Percentiles rank a stretch among this genome's conserved stretches.
These are phyloP conservation scores for Curvularia spicifera DNA, from an alignment of 2,329 filamentous ascomycete species.

Conservation along the genomic window DNA sequence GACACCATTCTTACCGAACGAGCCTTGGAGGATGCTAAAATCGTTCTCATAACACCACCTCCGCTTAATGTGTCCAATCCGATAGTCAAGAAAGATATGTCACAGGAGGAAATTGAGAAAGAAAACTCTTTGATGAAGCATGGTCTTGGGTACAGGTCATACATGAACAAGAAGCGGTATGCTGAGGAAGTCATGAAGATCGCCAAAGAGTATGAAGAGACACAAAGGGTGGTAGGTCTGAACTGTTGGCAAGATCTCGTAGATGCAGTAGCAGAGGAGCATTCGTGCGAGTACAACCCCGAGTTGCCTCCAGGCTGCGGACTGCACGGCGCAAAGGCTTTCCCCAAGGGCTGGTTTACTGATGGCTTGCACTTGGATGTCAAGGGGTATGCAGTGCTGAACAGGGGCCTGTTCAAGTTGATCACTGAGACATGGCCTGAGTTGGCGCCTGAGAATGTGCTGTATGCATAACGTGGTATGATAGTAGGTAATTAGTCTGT, in stretches of 20 bases:
- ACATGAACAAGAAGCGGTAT: slow-evolving; percentile 49
- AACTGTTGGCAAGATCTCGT: slow-evolving; percentile 46
- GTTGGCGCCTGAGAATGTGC: slow-evolving; percentile 30
- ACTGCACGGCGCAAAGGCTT: slow-evolving; percentile 37
- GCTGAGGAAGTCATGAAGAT: slow-evolving; percentile 49
- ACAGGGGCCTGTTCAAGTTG: slow-evolving; percentile 28
- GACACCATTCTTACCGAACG: slow-evolving; percentile 44
- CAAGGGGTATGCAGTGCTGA: slow-evolving; percentile 42
- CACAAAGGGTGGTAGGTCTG: slow-evolving; percentile 42
- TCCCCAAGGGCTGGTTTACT: slow-evolving; percentile 47
- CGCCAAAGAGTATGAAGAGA: slow-evolving; percentile 42
- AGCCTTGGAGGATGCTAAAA: slow-evolving; percentile 40
- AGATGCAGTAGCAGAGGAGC: slow-evolving; percentile 30
- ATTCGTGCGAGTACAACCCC: slow-evolving; percentile 37
- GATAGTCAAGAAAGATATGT: not conserved
- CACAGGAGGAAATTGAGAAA: slow-evolving; percentile 11
- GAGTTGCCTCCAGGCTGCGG: slow-evolving; percentile 47
- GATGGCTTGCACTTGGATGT: slow-evolving; percentile 49
- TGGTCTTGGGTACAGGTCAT: slow-evolving; percentile 40
- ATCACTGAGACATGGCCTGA: slow-evolving; percentile 42
- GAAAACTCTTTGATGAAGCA: slow-evolving; percentile 19
- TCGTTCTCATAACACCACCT: slow-evolving; percentile 49
- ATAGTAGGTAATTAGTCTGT: too few species aligned
- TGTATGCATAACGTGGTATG: not conserved
- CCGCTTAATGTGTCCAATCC: slow-evolving; percentile 42